phyloP scores from a whole-genome alignment of 2,329 filamentous ascomycete genomes.

The Drechslerella coelobrocha region DNA sequence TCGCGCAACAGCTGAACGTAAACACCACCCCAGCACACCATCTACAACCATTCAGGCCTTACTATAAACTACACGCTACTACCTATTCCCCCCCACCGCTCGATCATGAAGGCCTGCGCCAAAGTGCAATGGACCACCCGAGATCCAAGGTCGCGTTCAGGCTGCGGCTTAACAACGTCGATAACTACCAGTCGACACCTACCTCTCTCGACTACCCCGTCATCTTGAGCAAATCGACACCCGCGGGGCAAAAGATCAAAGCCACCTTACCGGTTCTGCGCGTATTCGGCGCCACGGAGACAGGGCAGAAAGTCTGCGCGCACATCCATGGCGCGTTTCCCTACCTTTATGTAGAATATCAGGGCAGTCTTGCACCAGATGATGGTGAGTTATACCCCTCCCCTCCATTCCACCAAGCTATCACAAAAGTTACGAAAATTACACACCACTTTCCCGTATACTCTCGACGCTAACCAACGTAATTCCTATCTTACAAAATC shows the following conservation, averaged over 20 bases:
- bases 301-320: slow-evolving; percentile 92
- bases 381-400: slow-evolving; percentile 66
- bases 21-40: neutral
- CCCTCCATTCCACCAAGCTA: too few relatives aligned
- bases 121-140: slow-evolving; percentile 20
- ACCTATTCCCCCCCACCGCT: neutral
- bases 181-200: slow-evolving; percentile 84
- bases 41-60: neutral
- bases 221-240: slow-evolving; percentile 77
- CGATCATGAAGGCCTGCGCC: neutral
- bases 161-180: slow-evolving; percentile 92
- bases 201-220: slow-evolving; percentile 62
- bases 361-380: slow-evolving; percentile 70
- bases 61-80: neutral
- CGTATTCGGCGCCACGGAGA: slow-evolving; percentile 90
- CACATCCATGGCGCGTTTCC: slow-evolving; percentile 96
- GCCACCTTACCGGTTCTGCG: slow-evolving; percentile 82
- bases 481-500: too few relatives aligned
- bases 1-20: too few relatives aligned
- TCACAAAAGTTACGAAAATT: too few relatives aligned
- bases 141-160: slow-evolving; percentile 67
- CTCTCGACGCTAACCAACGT: too few relatives aligned
- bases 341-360: slow-evolving; percentile 90
- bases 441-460: too few relatives aligned
- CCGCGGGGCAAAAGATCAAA: slow-evolving; percentile 65